Conservation (phyloP, 306 rosid genomes). For the Ammopiptanthus mongolicus region DNA sequence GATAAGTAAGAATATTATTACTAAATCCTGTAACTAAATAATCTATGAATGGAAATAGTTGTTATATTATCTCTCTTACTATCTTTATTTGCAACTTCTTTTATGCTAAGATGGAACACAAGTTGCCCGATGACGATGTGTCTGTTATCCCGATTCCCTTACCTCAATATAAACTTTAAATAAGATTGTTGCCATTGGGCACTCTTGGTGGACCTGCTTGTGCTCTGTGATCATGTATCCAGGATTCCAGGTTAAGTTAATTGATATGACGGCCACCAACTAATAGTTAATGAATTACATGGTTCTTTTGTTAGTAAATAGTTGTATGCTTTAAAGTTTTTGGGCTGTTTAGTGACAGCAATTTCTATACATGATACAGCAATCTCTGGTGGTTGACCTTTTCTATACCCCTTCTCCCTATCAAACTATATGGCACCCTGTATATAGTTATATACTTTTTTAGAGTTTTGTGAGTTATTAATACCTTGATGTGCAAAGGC, state of each 20-base stretch:
- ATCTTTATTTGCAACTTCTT: background rate
- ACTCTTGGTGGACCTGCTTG: background rate
- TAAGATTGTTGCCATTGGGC: background rate
- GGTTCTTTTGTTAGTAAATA: background rate
- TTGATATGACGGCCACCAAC: background rate
- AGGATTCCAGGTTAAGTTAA: background rate
- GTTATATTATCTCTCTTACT: background rate
- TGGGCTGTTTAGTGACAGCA: background rate
- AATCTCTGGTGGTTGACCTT: background rate
- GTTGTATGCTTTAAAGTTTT: background rate
- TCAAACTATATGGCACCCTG: background rate
- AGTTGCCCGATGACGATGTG: slow-evolving; percentile 1
- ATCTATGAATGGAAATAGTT: background rate
- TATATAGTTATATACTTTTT: background rate
- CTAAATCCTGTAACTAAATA: background rate
- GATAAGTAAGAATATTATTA: background rate
- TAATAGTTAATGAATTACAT: background rate
- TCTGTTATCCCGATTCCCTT: background rate
- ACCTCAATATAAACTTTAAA: background rate
- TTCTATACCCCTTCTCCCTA: background rate
- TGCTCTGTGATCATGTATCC: background rate
- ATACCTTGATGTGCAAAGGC: background rate
- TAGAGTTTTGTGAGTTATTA: background rate
- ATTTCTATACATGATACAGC: background rate
- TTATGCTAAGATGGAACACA: background rate